Conservation (phyloP, 164 flowering plant species). For the Brasenia schreberi region DNA sequence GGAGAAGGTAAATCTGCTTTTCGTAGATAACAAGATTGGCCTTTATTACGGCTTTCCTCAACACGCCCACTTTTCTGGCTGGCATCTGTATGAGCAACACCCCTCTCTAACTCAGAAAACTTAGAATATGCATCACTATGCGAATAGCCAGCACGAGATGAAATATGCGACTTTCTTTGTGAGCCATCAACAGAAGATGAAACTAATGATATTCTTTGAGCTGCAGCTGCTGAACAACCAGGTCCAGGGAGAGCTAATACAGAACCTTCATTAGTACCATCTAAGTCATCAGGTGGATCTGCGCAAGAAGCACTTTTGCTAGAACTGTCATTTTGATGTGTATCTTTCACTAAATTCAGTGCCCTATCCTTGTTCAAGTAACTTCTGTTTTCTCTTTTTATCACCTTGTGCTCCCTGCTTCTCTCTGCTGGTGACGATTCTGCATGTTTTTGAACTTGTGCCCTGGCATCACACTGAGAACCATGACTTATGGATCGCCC, state of each 20-base stretch:
- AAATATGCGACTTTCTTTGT: constrained; percentile 6
- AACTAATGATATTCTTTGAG: constrained; percentile 5
- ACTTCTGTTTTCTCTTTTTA: no score
- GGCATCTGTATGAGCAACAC: background rate
- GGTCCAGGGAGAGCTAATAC: background rate
- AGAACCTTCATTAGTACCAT: background rate
- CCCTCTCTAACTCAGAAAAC: background rate
- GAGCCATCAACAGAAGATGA: constrained; percentile 4
- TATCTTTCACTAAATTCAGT: background rate
- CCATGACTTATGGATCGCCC: background rate
- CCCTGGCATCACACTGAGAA: background rate
- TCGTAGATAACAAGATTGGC: background rate
- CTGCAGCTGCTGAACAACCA: background rate
- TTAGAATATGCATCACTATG: background rate
- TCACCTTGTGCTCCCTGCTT: background rate
- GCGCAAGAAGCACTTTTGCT: background rate
- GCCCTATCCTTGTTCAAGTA: background rate
- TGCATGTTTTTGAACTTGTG: background rate
- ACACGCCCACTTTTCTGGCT: background rate
- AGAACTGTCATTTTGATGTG: background rate
- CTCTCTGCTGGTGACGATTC: background rate
- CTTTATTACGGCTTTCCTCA: background rate
- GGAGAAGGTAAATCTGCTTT: background rate
- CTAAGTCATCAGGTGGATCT: background rate
- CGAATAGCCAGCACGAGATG: constrained; percentile 5